Percentiles rank a stretch among this genome's conserved stretches.
Conservation (phyloP, 345 rosid genomes). For the Salix purpurea region DNA sequence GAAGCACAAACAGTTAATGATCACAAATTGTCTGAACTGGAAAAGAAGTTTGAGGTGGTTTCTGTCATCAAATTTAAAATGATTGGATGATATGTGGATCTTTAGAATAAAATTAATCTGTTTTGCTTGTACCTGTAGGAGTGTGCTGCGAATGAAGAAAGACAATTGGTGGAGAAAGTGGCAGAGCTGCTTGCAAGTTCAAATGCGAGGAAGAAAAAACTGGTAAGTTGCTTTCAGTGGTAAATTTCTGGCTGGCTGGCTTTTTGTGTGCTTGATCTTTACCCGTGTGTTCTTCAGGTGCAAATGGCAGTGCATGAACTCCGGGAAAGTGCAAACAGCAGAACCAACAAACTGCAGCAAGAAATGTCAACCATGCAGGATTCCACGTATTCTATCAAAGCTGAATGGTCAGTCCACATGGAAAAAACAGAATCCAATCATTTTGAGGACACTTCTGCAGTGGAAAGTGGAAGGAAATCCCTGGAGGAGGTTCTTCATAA, state of each 20-base stretch:
- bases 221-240: conserved; percentile 40
- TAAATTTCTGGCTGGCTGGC: neutral
- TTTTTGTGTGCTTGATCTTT: neutral
- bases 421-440: conserved; percentile 69
- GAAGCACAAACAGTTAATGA: conserved; percentile 83
- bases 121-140: conserved; percentile 42
- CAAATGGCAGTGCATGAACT: conserved; percentile 86
- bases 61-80: conserved; percentile 11
- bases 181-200: conserved; percentile 83
- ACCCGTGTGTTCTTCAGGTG: conserved; percentile 43
- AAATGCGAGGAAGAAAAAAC: conserved; percentile 80
- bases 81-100: neutral
- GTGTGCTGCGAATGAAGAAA: conserved; percentile 85
- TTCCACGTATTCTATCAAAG: conserved; percentile 64
- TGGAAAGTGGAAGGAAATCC: conserved; percentile 73
- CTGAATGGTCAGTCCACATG: conserved; percentile 81
- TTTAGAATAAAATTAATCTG: neutral
- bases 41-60: conserved; percentile 89
- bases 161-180: conserved; percentile 77
- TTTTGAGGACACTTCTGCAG: conserved; percentile 62
- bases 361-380: conserved; percentile 94
- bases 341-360: conserved; percentile 68
- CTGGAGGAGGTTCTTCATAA: conserved; percentile 70
- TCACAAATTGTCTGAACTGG: conserved; percentile 67
- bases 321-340: conserved; percentile 64